A percentile compares a stretch with the other conserved stretches of the same genome.
Conservation (phyloP, 306 rosid genomes). For the Castanea sativa region DNA sequence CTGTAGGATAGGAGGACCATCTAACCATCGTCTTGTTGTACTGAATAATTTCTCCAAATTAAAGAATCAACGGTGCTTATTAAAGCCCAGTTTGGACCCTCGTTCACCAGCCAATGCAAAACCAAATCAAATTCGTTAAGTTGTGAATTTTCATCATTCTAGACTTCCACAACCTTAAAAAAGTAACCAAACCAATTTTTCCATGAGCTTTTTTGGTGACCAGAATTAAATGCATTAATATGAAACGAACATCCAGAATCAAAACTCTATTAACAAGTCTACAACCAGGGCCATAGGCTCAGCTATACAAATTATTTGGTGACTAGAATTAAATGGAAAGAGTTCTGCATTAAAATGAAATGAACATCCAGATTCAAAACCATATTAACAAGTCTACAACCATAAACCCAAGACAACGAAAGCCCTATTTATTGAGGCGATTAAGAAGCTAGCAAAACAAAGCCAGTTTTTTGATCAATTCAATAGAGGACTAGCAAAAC, state of each 20-base stretch:
- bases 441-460: background rate
- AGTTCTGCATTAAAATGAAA: background rate
- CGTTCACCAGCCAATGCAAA: too few species aligned
- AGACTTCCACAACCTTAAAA: too few species aligned
- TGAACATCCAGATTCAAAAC: background rate
- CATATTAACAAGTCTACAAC: background rate
- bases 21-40: too few species aligned
- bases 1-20: too few species aligned
- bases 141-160: too few species aligned
- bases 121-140: too few species aligned
- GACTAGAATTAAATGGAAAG: background rate
- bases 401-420: background rate
- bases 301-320: background rate
- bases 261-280: background rate
- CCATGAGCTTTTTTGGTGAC: background rate
- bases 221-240: background rate
- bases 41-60: too few species aligned
- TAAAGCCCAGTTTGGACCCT: too few species aligned
- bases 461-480: conserved; percentile 16
- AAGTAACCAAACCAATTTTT: too few species aligned
- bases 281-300: background rate
- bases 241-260: background rate
- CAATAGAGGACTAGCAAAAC: conserved; percentile 42
- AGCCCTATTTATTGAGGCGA: conserved; percentile 10
- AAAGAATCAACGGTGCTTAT: too few species aligned